A percentile compares a stretch with the other conserved stretches of the same genome.
These are phyloP conservation scores for Cryptococcus sp. DNA, from an alignment of 1,284 basidiomycete genomes.

Conservation along the genomic window DNA sequence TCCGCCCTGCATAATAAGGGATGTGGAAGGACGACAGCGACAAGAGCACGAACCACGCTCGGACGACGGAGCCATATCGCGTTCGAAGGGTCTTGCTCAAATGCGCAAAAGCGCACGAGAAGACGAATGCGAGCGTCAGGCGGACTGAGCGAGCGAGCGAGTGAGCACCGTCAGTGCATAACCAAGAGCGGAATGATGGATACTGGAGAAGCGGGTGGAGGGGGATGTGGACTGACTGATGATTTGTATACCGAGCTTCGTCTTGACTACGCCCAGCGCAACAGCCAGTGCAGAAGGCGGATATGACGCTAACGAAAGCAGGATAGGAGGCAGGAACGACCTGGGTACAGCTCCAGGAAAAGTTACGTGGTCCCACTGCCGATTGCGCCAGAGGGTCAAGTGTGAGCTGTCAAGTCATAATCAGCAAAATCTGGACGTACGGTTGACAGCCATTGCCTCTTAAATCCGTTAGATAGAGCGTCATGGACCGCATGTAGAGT, in stretches of 20 bases:
- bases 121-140: conserved; percentile 68
- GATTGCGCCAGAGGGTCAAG: not conserved
- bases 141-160: conserved; percentile 60
- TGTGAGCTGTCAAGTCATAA: not conserved
- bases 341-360: conserved; percentile 82
- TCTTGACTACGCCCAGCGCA: conserved; percentile 55
- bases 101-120: conserved; percentile 66
- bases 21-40: conserved; percentile 85
- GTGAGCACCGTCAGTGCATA: not conserved
- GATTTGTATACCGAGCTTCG: conserved; percentile 66
- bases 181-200: conserved; percentile 2
- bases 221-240: conserved; percentile 59
- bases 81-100: conserved; percentile 65
- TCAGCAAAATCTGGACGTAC: not conserved
- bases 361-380: conserved; percentile 81
- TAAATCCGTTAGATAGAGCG: conserved; percentile 68
- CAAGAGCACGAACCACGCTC: conserved; percentile 66
- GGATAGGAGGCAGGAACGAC: conserved; percentile 58
- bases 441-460: not conserved
- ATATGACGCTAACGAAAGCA: conserved; percentile 54
- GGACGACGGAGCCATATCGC: conserved; percentile 64
- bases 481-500: conserved; percentile 91
- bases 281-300: conserved; percentile 57
- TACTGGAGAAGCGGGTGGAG: conserved; percentile 60
- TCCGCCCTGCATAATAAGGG: conserved; percentile 88